A percentile compares a stretch with the other conserved stretches of the same genome.
phyloP scores from a whole-genome alignment of 768 basidiomycete genomes.

The Pulveroboletus ravenelii region DNA sequence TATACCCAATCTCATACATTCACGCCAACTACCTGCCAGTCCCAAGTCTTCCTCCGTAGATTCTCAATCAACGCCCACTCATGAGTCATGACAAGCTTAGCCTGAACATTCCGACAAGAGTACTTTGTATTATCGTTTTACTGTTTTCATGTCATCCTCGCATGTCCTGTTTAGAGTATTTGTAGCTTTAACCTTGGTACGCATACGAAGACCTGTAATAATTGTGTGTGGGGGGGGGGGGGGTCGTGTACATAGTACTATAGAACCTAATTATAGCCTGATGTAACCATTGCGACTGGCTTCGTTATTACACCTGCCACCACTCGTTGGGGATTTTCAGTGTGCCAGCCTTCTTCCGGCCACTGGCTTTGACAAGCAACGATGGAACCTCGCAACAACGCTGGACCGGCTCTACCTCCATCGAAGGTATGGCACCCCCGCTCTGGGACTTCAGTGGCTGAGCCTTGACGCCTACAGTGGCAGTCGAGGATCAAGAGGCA shows the following conservation, averaged over 20 bases:
- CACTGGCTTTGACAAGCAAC: not conserved
- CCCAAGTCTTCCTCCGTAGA: slow-evolving; percentile 2
- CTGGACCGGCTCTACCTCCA: slow-evolving; percentile 14
- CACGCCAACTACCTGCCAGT: slow-evolving; percentile 10
- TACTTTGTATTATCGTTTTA: slow-evolving; percentile 8
- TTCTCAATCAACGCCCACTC: not conserved
- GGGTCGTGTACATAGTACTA: slow-evolving; percentile 1
- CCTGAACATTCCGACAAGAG: not conserved
- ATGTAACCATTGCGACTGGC: not conserved
- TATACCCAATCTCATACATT: slow-evolving; percentile 26
- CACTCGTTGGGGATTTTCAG: not conserved
- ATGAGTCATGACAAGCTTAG: not conserved
- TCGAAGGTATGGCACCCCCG: slow-evolving; percentile 23
- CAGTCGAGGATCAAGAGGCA: slow-evolving; percentile 47
- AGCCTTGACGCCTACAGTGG: slow-evolving; percentile 2
- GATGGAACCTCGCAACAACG: slow-evolving; percentile 24
- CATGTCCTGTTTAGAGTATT: slow-evolving; percentile 10
- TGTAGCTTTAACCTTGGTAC: slow-evolving; percentile 9
- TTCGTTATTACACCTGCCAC: not conserved
- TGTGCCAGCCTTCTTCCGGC: not conserved
- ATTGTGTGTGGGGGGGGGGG: not conserved
- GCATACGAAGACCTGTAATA: not conserved
- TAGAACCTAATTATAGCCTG: not conserved
- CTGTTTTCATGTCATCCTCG: not conserved
- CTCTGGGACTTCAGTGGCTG: not conserved